Evolutionary conservation across 768 basidiomycete species (phyloP).

Genomic region (Psilocybe subaeruginosa): DNA sequence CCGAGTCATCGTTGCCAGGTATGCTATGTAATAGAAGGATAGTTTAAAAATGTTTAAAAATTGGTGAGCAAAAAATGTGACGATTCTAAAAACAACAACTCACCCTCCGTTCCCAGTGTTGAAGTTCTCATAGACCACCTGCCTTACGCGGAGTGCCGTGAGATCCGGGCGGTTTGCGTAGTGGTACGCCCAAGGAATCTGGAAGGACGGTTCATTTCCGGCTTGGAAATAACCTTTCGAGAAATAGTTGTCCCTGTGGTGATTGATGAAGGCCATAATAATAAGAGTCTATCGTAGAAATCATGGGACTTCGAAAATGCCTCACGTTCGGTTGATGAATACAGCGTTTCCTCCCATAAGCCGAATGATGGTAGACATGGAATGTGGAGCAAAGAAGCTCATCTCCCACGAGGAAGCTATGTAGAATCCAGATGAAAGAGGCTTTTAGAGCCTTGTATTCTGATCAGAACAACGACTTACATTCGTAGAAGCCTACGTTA

Average conservation of each 20-base stretch:
- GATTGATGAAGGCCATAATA: background rate
- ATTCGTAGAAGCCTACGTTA: slow-evolving; percentile 56
- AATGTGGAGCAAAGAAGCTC: slow-evolving; percentile 56
- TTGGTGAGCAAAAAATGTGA: background rate
- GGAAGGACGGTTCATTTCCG: slow-evolving; percentile 54
- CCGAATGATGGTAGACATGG: slow-evolving; percentile 46
- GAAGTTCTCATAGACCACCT: slow-evolving; percentile 47
- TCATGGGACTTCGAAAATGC: slow-evolving; percentile 11
- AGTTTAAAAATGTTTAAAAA: background rate
- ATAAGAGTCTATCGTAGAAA: background rate
- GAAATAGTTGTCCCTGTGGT: slow-evolving; percentile 46
- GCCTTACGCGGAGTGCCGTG: slow-evolving; percentile 45
- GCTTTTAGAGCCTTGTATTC: slow-evolving; percentile 1
- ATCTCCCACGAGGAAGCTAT: slow-evolving; percentile 57
- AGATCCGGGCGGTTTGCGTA: slow-evolving; percentile 54
- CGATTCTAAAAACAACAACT: slow-evolving; percentile 9
- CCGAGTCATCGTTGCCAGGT: slow-evolving; percentile 56
- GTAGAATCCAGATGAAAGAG: background rate
- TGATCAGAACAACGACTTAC: slow-evolving; percentile 26
- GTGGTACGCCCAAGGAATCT: slow-evolving; percentile 51
- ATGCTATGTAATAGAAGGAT: slow-evolving; percentile 29
- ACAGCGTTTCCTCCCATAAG: slow-evolving; percentile 50
- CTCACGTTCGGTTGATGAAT: slow-evolving; percentile 44
- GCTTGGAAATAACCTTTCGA: slow-evolving; percentile 46
- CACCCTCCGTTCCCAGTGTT: slow-evolving; percentile 49